Percentiles rank a stretch among this genome's conserved stretches.
These are phyloP conservation scores for Lipomyces anomalus DNA, from an alignment of 805 yeast genomes.

Conservation along the genomic window DNA sequence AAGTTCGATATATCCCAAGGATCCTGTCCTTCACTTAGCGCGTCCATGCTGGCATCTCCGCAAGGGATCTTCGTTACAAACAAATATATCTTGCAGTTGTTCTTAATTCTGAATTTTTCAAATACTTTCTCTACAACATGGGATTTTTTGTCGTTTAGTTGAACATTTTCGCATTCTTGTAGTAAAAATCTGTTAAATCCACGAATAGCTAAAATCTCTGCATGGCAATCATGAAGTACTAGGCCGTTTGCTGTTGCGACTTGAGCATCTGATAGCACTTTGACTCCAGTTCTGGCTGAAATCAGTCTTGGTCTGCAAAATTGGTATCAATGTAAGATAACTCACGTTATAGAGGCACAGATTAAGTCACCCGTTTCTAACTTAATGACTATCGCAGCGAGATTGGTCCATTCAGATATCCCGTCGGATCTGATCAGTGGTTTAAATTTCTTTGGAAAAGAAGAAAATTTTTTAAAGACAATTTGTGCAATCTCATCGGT, in stretches of 20 bases:
- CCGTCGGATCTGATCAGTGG: constrained; percentile 62
- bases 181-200: constrained; percentile 59
- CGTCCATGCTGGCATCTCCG: constrained; percentile 77
- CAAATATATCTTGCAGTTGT: constrained; percentile 46
- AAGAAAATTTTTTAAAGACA: neutral
- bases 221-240: constrained; percentile 82
- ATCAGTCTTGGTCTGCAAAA: neutral
- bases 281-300: constrained; percentile 72
- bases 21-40: constrained; percentile 27
- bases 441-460: constrained; percentile 42
- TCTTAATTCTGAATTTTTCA: constrained; percentile 34
- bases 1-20: constrained; percentile 9
- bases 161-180: constrained; percentile 39
- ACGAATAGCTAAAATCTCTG: constrained; percentile 72
- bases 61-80: constrained; percentile 78
- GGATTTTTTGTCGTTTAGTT: neutral
- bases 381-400: constrained; percentile 64
- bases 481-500: neutral
- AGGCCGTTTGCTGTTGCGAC: constrained; percentile 48
- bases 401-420: constrained; percentile 71
- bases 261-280: constrained; percentile 55
- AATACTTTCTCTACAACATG: constrained; percentile 8
- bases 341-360: constrained; percentile 12
- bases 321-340: neutral
- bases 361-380: neutral